Conservation (phyloP, 768 basidiomycete species). For the Pleurotus sapidus region DNA sequence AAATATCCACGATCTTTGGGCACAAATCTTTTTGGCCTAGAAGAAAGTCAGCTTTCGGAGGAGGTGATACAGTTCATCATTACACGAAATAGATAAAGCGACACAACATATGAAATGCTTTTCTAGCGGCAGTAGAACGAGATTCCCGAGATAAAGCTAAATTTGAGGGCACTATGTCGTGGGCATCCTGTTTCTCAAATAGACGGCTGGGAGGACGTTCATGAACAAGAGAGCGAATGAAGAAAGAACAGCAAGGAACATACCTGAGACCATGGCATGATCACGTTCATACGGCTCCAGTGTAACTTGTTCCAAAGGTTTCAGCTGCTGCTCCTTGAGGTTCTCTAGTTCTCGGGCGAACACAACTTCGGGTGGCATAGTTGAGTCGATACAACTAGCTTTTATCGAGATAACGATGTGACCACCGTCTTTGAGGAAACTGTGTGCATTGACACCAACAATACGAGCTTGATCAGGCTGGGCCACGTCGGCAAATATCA, state of each 20-base stretch:
- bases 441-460: slow-evolving; percentile 87
- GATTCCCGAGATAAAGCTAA: neutral
- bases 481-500: slow-evolving; percentile 97
- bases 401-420: slow-evolving; percentile 97
- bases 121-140: neutral
- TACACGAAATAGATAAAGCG: slow-evolving; percentile 3
- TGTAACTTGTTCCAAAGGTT: slow-evolving; percentile 94
- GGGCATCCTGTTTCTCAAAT: slow-evolving; percentile 3
- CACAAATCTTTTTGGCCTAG: too few relatives aligned
- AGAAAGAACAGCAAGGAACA: slow-evolving; percentile 16
- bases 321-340: slow-evolving; percentile 77
- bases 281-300: slow-evolving; percentile 92
- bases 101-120: neutral
- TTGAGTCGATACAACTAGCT: slow-evolving; percentile 98
- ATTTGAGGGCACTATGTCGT: neutral
- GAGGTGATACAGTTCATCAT: neutral
- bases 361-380: slow-evolving; percentile 83
- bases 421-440: slow-evolving; percentile 93
- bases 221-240: neutral
- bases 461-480: slow-evolving; percentile 99
- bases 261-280: slow-evolving; percentile 87
- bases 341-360: slow-evolving; percentile 86
- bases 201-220: neutral
- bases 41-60: too few relatives aligned
- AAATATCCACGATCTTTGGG: too few relatives aligned